phyloP scores from a whole-genome alignment of 345 rosid species.

The Nasturtium officinale region DNA sequence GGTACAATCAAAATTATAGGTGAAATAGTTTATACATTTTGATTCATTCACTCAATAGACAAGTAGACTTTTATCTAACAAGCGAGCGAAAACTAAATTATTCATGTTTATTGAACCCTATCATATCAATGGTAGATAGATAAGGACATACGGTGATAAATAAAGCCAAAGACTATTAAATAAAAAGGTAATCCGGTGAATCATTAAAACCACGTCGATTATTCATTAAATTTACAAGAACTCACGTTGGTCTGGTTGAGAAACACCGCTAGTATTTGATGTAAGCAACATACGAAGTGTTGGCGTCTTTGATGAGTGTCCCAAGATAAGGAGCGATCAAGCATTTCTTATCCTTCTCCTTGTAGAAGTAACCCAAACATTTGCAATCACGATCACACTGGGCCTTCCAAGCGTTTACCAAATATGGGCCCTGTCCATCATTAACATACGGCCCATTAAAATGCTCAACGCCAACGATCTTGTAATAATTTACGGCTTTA shows the following conservation, averaged over 20 bases:
- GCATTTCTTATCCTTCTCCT: conserved; percentile 49
- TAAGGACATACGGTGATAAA: neutral
- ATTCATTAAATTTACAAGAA: conserved; percentile 5
- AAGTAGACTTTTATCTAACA: no score
- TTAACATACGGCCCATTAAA: conserved; percentile 47
- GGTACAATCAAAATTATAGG: no score
- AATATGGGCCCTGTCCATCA: conserved; percentile 49
- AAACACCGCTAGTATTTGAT: conserved; percentile 31
- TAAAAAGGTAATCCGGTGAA: neutral
- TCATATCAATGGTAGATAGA: no score
- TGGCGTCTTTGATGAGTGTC: conserved; percentile 35
- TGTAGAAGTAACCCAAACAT: conserved; percentile 65
- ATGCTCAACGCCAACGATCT: conserved; percentile 59
- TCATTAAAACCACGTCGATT: neutral
- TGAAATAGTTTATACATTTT: no score
- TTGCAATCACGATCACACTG: conserved; percentile 59
- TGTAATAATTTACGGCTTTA: conserved; percentile 31
- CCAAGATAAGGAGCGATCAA: conserved; percentile 42
- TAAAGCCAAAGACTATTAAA: neutral
- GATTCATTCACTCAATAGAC: no score
- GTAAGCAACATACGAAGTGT: conserved; percentile 41
- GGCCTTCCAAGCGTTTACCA: conserved; percentile 44
- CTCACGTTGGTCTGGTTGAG: neutral
- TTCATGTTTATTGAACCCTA: no score
- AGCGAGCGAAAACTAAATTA: no score